These are phyloP conservation scores for Fusarium palustre DNA, from an alignment of 2,329 filamentous ascomycete genomes.

Conservation along the genomic window DNA sequence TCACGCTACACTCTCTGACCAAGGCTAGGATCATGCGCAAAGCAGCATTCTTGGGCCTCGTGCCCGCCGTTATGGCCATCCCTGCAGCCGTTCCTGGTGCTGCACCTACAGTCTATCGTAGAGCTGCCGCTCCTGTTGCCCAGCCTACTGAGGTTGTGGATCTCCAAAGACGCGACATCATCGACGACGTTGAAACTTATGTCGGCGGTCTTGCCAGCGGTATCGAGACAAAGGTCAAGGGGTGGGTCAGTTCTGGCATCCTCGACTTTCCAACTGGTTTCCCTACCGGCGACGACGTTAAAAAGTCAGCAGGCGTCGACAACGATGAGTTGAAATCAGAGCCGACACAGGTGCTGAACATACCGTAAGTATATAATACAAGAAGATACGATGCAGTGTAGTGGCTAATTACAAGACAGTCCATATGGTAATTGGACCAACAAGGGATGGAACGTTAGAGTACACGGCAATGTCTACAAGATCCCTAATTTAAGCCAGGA, in stretches of 20 bases:
- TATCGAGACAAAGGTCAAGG: constrained; percentile 67
- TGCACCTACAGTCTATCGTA: constrained; percentile 37
- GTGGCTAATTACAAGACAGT: constrained; percentile 45
- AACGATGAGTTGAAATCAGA: constrained; percentile 67
- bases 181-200: constrained; percentile 61
- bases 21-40: constrained; percentile 27
- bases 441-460: constrained; percentile 79
- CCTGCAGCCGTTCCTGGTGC: constrained; percentile 41
- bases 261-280: constrained; percentile 76
- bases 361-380: constrained; percentile 60
- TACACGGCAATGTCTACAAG: constrained; percentile 87
- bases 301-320: constrained; percentile 70
- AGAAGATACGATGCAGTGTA: too few species aligned
- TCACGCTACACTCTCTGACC: background rate
- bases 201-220: constrained; percentile 62
- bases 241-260: constrained; percentile 71
- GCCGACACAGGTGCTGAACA: constrained; percentile 77
- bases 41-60: constrained; percentile 38
- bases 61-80: constrained; percentile 41
- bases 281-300: constrained; percentile 70
- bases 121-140: constrained; percentile 32
- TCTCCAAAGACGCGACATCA: constrained; percentile 51
- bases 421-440: constrained; percentile 82
- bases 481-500: constrained; percentile 74
- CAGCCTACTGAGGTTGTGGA: constrained; percentile 43